Evolutionary conservation across 352 stramenopile species (phyloP), one percentile per base, ranked within the genome.

Genomic region (Phytophthora megakarya): DNA sequence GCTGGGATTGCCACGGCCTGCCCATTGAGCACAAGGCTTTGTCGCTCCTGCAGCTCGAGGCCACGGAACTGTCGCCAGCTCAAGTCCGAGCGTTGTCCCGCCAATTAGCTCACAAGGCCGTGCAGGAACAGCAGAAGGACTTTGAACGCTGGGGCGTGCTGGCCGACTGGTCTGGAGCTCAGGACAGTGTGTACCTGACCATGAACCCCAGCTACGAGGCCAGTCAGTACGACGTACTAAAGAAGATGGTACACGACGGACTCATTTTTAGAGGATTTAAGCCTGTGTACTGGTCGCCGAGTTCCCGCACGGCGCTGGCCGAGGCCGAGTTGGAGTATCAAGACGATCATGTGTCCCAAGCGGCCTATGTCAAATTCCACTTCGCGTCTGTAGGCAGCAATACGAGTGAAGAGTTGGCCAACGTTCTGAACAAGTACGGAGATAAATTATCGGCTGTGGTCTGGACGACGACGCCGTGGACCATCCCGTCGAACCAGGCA

Each of bases 401-500:
- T 19, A 35, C 19, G 1, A 51, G 40, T 4, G 18, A 51, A 0
- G 38, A 74, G 2, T 54, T 65, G 35, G 54, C 75, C 25, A 23
- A 10, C 9, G 22, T 81, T 26, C 40, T 88, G 13, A 37, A 55
- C 3, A 75, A 86, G 46, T 86, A 80, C 45, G 65, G 28, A 22
- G 57, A 80, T 21, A 70, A 79, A 16, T 57, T 95, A n/a, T 67
- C 70, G 12, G 81, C 80, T 5, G 84, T 93, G 30, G 92, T 99
- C 53, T 99, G 97, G 97, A 99, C 97, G 6, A 99, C 97, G 6
- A 99, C 97, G 53, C 97, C 97, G 6, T 99, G 97, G 97, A 99
- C 97, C 19, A 97, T 99, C 55, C 97, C 96, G 23, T 93, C 96
- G 12, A 99, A 99, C 72, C 79, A 98, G 69, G 97, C 95, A n/a